These are phyloP conservation scores for Tylopilus balloui DNA, from an alignment of 768 basidiomycete species.

Conservation along the genomic window DNA sequence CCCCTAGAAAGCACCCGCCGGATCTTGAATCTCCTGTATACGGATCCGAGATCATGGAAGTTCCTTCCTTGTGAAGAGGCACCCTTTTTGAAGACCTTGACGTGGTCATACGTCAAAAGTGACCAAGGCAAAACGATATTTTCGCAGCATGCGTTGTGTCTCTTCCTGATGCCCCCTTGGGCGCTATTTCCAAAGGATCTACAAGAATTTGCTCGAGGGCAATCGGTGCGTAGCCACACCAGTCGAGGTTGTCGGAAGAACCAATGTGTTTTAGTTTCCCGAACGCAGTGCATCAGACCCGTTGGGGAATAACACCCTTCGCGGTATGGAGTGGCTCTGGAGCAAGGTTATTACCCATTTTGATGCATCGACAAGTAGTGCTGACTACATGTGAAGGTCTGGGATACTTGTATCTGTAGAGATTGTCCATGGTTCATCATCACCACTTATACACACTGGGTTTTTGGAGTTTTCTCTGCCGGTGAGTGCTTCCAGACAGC, in stretches of 20 bases:
- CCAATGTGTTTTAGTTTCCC: slow-evolving; percentile 17
- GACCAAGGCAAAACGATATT: slow-evolving; percentile 12
- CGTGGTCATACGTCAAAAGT: slow-evolving; percentile 23
- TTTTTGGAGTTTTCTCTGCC: slow-evolving; percentile 39
- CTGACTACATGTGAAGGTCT: slow-evolving; percentile 29
- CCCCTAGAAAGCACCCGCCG: slow-evolving; percentile 50
- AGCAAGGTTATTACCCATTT: slow-evolving; percentile 37
- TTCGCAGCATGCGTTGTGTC: slow-evolving; percentile 18
- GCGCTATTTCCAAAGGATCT: slow-evolving; percentile 33
- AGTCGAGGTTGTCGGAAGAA: background rate
- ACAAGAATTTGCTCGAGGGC: slow-evolving; percentile 27
- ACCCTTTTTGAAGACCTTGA: slow-evolving; percentile 21
- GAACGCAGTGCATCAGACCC: slow-evolving; percentile 9
- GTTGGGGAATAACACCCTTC: slow-evolving; percentile 10
- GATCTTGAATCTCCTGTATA: slow-evolving; percentile 32
- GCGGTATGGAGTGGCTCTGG: slow-evolving; percentile 50
- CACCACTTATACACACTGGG: slow-evolving; percentile 42
- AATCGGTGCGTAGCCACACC: slow-evolving; percentile 16
- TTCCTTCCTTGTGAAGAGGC: slow-evolving; percentile 25
- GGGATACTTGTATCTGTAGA: slow-evolving; percentile 37
- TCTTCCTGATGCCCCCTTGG: slow-evolving; percentile 41
- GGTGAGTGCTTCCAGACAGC: slow-evolving; percentile 24
- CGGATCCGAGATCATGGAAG: slow-evolving; percentile 28
- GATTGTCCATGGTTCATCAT: slow-evolving; percentile 38
- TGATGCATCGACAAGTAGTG: background rate